Conservation (phyloP, 768 basidiomycete species). For the Macrolepiota dolichaula region DNA sequence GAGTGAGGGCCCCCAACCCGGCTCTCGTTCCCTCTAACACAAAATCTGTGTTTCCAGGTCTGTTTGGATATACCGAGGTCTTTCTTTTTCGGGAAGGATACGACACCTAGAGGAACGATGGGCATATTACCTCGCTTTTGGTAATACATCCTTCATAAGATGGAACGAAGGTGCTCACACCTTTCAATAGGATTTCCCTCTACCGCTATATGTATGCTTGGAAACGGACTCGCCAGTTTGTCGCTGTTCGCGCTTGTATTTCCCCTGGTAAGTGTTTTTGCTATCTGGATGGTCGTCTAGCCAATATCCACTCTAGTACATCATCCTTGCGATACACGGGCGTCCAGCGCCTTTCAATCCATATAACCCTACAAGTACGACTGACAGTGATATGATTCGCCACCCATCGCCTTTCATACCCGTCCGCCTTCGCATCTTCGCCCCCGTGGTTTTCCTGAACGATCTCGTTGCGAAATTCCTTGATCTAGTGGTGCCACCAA, state of each 20-base stretch:
- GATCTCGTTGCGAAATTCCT: conserved; percentile 63
- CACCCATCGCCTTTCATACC: conserved; percentile 80
- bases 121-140: conserved; percentile 87
- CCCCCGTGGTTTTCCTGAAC: conserved; percentile 70
- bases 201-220: conserved; percentile 69
- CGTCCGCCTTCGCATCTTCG: conserved; percentile 76
- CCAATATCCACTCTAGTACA: conserved; percentile 47
- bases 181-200: conserved; percentile 59
- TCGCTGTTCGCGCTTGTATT: conserved; percentile 81
- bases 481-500: conserved; percentile 4
- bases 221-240: conserved; percentile 74
- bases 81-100: conserved; percentile 66
- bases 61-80: conserved; percentile 72
- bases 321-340: conserved; percentile 81
- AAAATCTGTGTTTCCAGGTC: conserved; percentile 43
- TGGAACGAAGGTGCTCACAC: background rate
- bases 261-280: conserved; percentile 58
- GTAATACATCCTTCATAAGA: conserved; percentile 29
- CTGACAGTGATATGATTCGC: conserved; percentile 37
- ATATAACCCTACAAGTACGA: conserved; percentile 48
- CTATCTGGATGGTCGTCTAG: background rate
- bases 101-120: conserved; percentile 83
- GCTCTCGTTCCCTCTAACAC: background rate
- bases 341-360: conserved; percentile 74
- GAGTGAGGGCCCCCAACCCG: conserved; percentile 49